Evolutionary conservation across 2,329 filamentous ascomycete species (phyloP), one percentile per base, ranked within the genome.

Genomic region (Xylariaceae sp.): DNA sequence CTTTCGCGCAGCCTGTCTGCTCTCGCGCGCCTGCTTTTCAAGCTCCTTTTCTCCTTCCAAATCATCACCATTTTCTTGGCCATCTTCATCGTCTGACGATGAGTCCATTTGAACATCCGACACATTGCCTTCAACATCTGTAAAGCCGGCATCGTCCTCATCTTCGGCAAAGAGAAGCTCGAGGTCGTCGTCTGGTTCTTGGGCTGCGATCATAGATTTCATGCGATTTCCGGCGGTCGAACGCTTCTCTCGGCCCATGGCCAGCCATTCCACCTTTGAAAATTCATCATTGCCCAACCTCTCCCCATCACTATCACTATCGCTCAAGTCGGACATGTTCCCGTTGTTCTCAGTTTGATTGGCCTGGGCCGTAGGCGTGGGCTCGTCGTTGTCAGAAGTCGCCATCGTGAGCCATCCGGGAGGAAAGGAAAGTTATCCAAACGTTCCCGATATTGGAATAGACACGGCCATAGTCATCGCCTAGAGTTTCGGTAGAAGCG

Each of bases 41-140:
- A 99, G 70, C 71, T 96, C 90, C 63, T 86, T 88, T 72, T 99
- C 94, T 33, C 94, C 94, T 51, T 90, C 89, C 5, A 94, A 70
- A 40, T 96, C 90, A 59, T 94, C 80, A 28, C 66, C 70, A 53
- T 87, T 77, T 47, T 84, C 76, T 70, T 82, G 84, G 52, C 90
- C 87, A 54, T 95, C 90, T 45, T 94, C 90, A 43, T 91, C 88
- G 58, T 90, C 88, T 0, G 85, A 89, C 0, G 90, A 95, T 13
- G 88, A 92, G 63, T 95, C 90, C 75, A 97, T 87, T 43, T 89
- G 86, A 60, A 89, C 85, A 66, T 97, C 93, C 1, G 87, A 89
- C 2, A 75, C 82, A 48, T 81, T 81, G 11, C 79, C 80, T 42
- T 83, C 86, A 6, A 79, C 82, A 63, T 91, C 87, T 48, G 83